Evolutionary conservation across 2,329 filamentous ascomycete species (phyloP).

Genomic region (Penicillium sp.): DNA sequence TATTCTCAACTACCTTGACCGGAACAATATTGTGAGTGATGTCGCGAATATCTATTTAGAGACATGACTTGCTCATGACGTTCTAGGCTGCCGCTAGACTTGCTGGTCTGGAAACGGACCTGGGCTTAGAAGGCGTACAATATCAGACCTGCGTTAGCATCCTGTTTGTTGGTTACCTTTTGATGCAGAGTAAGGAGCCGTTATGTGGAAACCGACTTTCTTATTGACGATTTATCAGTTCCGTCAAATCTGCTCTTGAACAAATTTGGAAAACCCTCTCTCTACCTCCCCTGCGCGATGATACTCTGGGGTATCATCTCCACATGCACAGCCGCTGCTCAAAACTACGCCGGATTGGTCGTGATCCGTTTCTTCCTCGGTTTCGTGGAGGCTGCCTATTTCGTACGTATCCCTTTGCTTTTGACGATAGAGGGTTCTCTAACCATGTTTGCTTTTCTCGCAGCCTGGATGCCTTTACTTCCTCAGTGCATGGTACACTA

Average conservation of each 20-base stretch:
- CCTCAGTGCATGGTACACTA: conserved; percentile 68
- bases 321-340: conserved; percentile 46
- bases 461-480: conserved; percentile 52
- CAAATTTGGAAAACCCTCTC: conserved; percentile 55
- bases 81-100: conserved; percentile 41
- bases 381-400: conserved; percentile 39
- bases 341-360: conserved; percentile 56
- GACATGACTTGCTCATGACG: not conserved
- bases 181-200: conserved; percentile 59
- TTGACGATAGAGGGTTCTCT: not conserved
- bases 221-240: conserved; percentile 32
- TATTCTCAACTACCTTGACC: conserved; percentile 74
- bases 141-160: conserved; percentile 53
- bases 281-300: conserved; percentile 61
- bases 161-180: conserved; percentile 64
- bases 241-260: conserved; percentile 57
- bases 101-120: conserved; percentile 55
- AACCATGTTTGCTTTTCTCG: conserved; percentile 61
- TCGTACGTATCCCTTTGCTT: conserved; percentile 48
- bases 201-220: not conserved
- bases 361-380: conserved; percentile 53
- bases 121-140: conserved; percentile 47
- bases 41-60: not conserved
- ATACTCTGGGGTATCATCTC: conserved; percentile 67
- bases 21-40: conserved; percentile 60